These are phyloP conservation scores for Cercophora newfieldiana DNA, from an alignment of 495 filamentous ascomycete species.

Conservation along the genomic window DNA sequence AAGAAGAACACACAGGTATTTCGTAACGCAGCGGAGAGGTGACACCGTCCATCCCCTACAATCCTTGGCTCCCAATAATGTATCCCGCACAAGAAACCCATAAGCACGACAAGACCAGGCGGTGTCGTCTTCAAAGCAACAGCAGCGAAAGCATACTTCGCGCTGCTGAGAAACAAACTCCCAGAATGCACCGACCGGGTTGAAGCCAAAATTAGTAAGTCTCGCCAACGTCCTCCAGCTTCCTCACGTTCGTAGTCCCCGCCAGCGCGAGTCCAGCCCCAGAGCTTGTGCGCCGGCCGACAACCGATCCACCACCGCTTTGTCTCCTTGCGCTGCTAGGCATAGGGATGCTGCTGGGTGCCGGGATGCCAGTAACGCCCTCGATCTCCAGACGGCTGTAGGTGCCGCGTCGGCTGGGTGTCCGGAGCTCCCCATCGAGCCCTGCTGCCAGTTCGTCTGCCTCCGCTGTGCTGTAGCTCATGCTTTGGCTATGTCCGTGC, in stretches of 20 bases:
- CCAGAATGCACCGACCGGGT: neutral
- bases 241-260: slow-evolving; percentile 18
- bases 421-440: slow-evolving; percentile 35
- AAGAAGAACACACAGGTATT: slow-evolving; percentile 5
- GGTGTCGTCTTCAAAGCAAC: neutral
- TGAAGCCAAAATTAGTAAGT: slow-evolving; percentile 39
- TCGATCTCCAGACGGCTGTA: slow-evolving; percentile 54
- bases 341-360: slow-evolving; percentile 41
- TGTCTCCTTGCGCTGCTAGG: slow-evolving; percentile 42
- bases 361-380: slow-evolving; percentile 46
- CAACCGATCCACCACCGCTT: slow-evolving; percentile 46
- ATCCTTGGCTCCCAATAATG: neutral
- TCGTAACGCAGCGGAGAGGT: neutral
- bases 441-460: slow-evolving; percentile 48
- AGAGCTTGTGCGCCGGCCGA: slow-evolving; percentile 41
- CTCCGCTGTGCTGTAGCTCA: slow-evolving; percentile 44
- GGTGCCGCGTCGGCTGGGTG: slow-evolving; percentile 54
- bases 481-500: slow-evolving; percentile 48
- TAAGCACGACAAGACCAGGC: too few relatives aligned
- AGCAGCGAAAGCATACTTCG: neutral
- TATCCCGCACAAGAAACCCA: neutral
- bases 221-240: slow-evolving; percentile 50
- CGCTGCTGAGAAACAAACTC: neutral
- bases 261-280: neutral
- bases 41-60: neutral